Evolutionary conservation across 495 filamentous ascomycete species (phyloP).

Genomic region (Letharia lupina): DNA sequence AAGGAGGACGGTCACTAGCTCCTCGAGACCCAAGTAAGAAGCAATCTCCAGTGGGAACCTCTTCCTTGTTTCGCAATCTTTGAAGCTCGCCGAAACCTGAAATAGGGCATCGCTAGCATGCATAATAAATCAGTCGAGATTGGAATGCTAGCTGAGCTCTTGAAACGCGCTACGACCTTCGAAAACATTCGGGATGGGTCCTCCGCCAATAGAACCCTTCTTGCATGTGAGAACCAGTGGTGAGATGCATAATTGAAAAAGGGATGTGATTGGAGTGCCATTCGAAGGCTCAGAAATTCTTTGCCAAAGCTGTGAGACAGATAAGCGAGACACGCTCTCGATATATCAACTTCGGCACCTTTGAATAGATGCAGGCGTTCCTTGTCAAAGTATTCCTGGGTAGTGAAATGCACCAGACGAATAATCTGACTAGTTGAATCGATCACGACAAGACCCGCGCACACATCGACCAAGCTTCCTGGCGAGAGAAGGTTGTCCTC

Average conservation of each 20-base stretch:
- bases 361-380: slow-evolving; percentile 7
- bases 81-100: too few relatives aligned
- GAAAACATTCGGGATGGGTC: neutral
- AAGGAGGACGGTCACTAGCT: neutral
- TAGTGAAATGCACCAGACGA: slow-evolving; percentile 28
- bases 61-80: neutral
- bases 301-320: slow-evolving; percentile 1
- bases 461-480: slow-evolving; percentile 32
- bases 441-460: slow-evolving; percentile 29
- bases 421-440: slow-evolving; percentile 27
- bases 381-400: slow-evolving; percentile 29
- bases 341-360: slow-evolving; percentile 18
- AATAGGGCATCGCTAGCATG: too few relatives aligned
- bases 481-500: slow-evolving; percentile 31
- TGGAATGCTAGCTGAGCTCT: neutral
- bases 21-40: neutral
- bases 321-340: slow-evolving; percentile 23
- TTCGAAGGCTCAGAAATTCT: too few relatives aligned
- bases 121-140: neutral
- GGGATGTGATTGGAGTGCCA: neutral
- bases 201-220: too few relatives aligned
- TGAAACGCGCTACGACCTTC: neutral
- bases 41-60: neutral
- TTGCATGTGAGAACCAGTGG: slow-evolving; percentile 5
- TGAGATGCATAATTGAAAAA: slow-evolving; percentile 3